These are phyloP conservation scores for Diplocarpon rosae DNA, from an alignment of 2,329 filamentous ascomycete species.

Conservation along the genomic window DNA sequence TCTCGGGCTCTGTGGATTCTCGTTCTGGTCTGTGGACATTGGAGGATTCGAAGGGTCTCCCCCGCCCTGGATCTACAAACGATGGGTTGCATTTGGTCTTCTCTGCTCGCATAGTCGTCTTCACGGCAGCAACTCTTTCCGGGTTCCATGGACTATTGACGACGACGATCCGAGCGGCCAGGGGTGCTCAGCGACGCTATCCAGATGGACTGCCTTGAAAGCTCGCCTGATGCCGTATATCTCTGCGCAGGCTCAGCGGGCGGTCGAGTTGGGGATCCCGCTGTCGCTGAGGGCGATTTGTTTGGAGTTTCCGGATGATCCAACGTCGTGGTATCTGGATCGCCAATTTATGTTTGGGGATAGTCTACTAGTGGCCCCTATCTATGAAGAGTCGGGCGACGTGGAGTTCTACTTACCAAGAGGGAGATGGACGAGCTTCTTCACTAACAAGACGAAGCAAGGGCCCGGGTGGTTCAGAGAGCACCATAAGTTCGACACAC, in stretches of 20 bases:
- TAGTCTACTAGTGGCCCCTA: constrained; percentile 44
- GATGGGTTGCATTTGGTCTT: constrained; percentile 53
- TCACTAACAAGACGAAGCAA: constrained; percentile 31
- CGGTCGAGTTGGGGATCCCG: constrained; percentile 39
- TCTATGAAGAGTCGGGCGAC: constrained; percentile 44
- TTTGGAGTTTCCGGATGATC: constrained; percentile 48
- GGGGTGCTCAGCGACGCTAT: constrained; percentile 40
- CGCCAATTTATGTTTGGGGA: constrained; percentile 51
- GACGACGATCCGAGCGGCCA: constrained; percentile 38
- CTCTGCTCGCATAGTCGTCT: constrained; percentile 49
- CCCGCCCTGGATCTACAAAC: constrained; percentile 48
- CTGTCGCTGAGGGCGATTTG: constrained; percentile 45
- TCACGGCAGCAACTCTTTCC: constrained; percentile 48
- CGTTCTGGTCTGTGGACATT: constrained; percentile 52
- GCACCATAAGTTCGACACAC: constrained; percentile 35
- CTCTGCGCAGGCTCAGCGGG: constrained; percentile 39
- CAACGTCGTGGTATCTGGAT: constrained; percentile 45
- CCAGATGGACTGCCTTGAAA: constrained; percentile 34
- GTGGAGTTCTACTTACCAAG: constrained; percentile 46
- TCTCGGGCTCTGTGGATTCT: constrained; percentile 45
- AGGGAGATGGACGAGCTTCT: constrained; percentile 40
- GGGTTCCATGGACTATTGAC: constrained; percentile 53
- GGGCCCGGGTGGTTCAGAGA: constrained; percentile 36
- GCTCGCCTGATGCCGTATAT: constrained; percentile 48
- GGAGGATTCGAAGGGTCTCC: constrained; percentile 52